Conservation (phyloP, 441 rosid genomes). For the Erysimum cheiri region DNA sequence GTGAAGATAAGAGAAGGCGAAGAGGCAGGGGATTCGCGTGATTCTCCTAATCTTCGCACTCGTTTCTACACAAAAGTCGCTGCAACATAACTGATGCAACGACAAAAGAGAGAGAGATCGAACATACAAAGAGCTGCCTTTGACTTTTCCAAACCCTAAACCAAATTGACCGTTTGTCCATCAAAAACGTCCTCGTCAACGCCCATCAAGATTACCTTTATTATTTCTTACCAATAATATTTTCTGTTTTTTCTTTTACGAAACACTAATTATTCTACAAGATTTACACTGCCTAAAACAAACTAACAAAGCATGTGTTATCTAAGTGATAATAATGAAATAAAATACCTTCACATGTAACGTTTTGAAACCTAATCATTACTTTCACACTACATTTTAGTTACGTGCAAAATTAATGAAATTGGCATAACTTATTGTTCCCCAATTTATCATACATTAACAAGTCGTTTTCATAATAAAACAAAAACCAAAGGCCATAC, state of each 20-base stretch:
- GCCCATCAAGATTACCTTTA: slow-evolving; percentile 24
- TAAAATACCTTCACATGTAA: slow-evolving; percentile 13
- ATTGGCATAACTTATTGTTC: neutral
- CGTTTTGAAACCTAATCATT: slow-evolving; percentile 18
- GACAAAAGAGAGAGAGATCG: slow-evolving; percentile 8
- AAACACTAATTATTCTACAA: slow-evolving; percentile 1
- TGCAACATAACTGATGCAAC: slow-evolving; percentile 41
- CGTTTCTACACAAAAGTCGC: slow-evolving; percentile 37
- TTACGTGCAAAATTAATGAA: neutral
- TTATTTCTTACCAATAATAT: slow-evolving; percentile 32
- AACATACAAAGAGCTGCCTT: slow-evolving; percentile 29
- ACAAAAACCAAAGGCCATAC: neutral
- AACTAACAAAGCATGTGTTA: slow-evolving; percentile 25
- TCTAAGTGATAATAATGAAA: slow-evolving; percentile 1
- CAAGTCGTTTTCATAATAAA: slow-evolving; percentile 34
- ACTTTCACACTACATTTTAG: neutral
- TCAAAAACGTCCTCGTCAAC: slow-evolving; percentile 32
- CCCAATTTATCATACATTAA: neutral
- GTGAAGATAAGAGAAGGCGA: slow-evolving; percentile 12
- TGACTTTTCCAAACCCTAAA: slow-evolving; percentile 38
- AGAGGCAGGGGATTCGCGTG: slow-evolving; percentile 30
- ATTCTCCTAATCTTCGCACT: slow-evolving; percentile 30
- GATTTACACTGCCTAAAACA: slow-evolving; percentile 11
- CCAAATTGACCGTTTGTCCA: slow-evolving; percentile 41
- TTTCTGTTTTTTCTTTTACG: neutral